Conservation (phyloP, 2,329 filamentous ascomycete genomes). For the Trichoderma sp. region DNA sequence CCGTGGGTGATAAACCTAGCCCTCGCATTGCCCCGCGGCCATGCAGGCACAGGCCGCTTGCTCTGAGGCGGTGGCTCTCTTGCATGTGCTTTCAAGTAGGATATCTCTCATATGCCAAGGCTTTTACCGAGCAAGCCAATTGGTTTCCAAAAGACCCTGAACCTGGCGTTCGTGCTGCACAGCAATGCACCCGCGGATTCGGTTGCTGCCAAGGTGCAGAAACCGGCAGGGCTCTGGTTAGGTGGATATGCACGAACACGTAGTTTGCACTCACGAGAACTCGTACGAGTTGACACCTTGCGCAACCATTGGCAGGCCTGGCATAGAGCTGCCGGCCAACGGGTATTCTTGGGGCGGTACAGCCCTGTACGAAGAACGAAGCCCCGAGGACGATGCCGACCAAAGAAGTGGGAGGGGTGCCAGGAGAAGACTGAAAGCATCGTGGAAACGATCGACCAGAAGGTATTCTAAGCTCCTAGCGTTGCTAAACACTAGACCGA, state of each 20-base stretch:
- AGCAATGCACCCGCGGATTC: not conserved
- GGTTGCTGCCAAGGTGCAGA: not conserved
- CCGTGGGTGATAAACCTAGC: not conserved
- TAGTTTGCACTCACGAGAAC: not conserved
- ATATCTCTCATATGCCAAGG: not conserved
- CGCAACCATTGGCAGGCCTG: not conserved
- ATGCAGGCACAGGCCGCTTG: constrained; percentile 7
- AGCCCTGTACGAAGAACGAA: not conserved
- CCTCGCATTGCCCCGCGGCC: not conserved
- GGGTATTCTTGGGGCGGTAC: not conserved
- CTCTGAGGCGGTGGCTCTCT: not conserved
- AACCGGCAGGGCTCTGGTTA: not conserved
- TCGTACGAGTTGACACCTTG: not conserved
- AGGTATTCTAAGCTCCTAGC: not conserved
- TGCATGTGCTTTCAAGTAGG: not conserved
- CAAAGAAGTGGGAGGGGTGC: not conserved
- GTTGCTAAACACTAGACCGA: not conserved
- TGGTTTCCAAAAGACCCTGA: constrained; percentile 4
- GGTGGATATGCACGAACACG: not conserved
- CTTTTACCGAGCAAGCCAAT: not conserved
- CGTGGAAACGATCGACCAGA: not conserved
- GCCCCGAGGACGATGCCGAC: not conserved
- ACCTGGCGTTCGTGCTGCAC: not conserved
- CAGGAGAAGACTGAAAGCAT: not conserved
- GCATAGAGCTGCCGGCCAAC: not conserved